Evolutionary conservation across 2,329 filamentous ascomycete genomes (phyloP).

Genomic region (Chalara sp.): DNA sequence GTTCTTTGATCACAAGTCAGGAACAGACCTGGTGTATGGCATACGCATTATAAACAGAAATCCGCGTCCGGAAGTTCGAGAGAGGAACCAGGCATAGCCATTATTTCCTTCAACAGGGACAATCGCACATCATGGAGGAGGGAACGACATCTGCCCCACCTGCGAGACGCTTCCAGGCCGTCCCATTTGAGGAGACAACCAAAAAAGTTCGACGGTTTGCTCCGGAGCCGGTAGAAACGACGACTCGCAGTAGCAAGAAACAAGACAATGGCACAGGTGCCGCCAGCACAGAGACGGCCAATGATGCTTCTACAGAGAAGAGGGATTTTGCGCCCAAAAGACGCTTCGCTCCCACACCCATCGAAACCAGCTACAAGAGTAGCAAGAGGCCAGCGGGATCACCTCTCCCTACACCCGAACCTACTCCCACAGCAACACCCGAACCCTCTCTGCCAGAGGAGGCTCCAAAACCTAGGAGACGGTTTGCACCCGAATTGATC

Average conservation of each 20-base stretch:
- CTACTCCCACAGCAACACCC: constrained; percentile 47
- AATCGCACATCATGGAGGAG: constrained; percentile 15
- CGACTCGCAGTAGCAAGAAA: constrained; percentile 31
- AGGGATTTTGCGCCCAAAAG: constrained; percentile 34
- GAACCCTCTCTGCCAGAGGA: constrained; percentile 22
- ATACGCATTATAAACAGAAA: too few species aligned
- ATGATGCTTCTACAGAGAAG: constrained; percentile 18
- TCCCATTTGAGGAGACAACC: constrained; percentile 28
- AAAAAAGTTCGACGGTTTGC: constrained; percentile 31
- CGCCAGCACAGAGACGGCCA: neutral
- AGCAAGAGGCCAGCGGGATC: constrained; percentile 35
- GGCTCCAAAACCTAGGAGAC: constrained; percentile 30
- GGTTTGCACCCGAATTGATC: constrained; percentile 73
- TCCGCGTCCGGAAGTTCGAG: too few species aligned
- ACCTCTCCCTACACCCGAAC: constrained; percentile 44
- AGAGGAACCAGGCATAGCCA: too few species aligned
- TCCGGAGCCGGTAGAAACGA: constrained; percentile 36
- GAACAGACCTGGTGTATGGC: too few species aligned
- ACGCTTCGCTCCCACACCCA: constrained; percentile 61
- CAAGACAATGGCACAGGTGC: constrained; percentile 8
- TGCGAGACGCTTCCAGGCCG: constrained; percentile 24
- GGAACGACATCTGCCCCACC: constrained; percentile 21
- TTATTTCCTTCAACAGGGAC: too few species aligned
- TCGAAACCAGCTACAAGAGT: constrained; percentile 64
- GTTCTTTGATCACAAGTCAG: neutral